Base-by-base conservation (phyloP, 768 basidiomycete species). In the Royoungia palumana region DNA sequence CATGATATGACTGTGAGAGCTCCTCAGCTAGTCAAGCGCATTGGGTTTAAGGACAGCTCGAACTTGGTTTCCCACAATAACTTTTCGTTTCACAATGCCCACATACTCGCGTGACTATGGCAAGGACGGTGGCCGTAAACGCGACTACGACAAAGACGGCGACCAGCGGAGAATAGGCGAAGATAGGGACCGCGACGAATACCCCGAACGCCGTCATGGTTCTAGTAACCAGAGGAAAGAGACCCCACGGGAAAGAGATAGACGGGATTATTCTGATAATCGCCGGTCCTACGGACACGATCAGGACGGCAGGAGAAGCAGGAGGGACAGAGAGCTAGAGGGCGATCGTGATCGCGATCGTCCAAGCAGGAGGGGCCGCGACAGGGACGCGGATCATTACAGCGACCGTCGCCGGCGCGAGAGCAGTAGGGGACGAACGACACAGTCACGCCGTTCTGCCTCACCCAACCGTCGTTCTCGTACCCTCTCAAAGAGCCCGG, bases 381-480 rank as follows among this genome's bases (percentile, higher is more conserved):
- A 59, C 58, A 61, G 68, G 32, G 75, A 80, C 37, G 65, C 73
- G 25, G 77, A 78, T 52, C 49, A 66, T 44, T 67, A 71, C 17
- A 61, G 59, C 47, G 68, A 68, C 30, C 53, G 56, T 43, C 54
- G 50, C 47, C 53, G 37, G 21, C 51, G 28, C 27, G 58, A 65
- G 50, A 58, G 45, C 43, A 66, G 64, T 38, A 61, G 53, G 58
- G 70, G 51, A 56, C 71, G 52, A 61, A 51, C 72, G 44, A 57
- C 60, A 40, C 58, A 50, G 6, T 58, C 70, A 17, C 71, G 68
- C 41, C 82, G 86, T 27, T 88, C 87, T 30, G 81, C 79, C 4
- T 87, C 85, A 7, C 85, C 67, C 24, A 39, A 30, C 32, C 56
- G 41, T 20, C 71, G 67, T 35, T 72, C 79, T n/a, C 62, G 56